Evolutionary conservation across 1,284 basidiomycete genomes (phyloP).

Genomic region (Cryptococcus sp.): DNA sequence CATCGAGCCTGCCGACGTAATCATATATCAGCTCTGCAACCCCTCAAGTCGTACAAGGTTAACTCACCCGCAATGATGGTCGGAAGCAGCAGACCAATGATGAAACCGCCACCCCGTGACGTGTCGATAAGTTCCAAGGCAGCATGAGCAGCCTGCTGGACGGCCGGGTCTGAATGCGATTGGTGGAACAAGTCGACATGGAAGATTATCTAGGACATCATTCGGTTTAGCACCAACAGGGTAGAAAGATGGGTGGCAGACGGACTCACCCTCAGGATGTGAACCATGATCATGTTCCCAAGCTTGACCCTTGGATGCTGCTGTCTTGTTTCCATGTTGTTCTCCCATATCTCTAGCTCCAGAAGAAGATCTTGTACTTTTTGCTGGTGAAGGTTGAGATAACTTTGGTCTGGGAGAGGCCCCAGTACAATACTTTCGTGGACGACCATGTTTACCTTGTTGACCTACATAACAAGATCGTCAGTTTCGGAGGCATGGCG

Average conservation of each 20-base stretch:
- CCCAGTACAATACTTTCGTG: slow-evolving; percentile 8
- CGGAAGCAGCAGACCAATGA: slow-evolving; percentile 15
- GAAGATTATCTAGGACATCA: slow-evolving; percentile 14
- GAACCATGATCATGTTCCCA: slow-evolving; percentile 13
- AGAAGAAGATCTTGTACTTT: slow-evolving; percentile 17
- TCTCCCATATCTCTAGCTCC: slow-evolving; percentile 19
- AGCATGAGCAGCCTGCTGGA: slow-evolving; percentile 12
- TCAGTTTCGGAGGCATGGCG: not conserved
- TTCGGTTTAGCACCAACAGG: not conserved
- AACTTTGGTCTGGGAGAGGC: not conserved
- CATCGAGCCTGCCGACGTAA: slow-evolving; percentile 9
- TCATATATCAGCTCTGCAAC: not conserved
- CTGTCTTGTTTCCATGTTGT: not conserved
- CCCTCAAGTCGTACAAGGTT: no score
- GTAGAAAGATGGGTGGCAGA: not conserved
- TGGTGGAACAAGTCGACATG: slow-evolving; percentile 16
- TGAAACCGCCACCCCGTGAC: not conserved
- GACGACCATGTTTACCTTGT: slow-evolving; percentile 20
- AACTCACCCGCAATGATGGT: slow-evolving; percentile 17
- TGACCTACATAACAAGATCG: slow-evolving; percentile 7
- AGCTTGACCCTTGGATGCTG: slow-evolving; percentile 5
- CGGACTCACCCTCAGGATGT: slow-evolving; percentile 13
- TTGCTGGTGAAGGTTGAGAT: slow-evolving; percentile 5
- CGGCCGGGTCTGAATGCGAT: slow-evolving; percentile 11
- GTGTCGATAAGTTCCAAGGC: slow-evolving; percentile 12